Percentiles rank a stretch among this genome's conserved stretches.
Evolutionary conservation across 768 basidiomycete species (phyloP).

Genomic region (Hydnum rufescens): DNA sequence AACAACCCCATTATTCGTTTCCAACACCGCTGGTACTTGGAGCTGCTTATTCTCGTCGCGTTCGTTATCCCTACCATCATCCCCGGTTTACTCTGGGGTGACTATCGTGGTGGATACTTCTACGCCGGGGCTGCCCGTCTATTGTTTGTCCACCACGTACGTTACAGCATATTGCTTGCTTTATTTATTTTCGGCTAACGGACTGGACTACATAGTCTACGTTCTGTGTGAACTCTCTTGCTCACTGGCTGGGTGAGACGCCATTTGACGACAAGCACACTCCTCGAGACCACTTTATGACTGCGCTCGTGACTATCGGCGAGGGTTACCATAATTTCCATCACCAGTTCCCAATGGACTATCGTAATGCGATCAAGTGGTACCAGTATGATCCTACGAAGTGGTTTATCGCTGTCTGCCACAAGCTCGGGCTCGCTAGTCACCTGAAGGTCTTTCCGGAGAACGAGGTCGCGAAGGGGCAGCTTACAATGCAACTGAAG

Average conservation of each 20-base stretch:
- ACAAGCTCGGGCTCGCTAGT: conserved; percentile 42
- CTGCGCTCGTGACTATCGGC: conserved; percentile 78
- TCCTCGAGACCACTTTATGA: conserved; percentile 77
- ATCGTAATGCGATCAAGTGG: conserved; percentile 89
- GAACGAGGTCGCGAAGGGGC: conserved; percentile 65
- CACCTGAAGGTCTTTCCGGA: conserved; percentile 59
- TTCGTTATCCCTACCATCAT: conserved; percentile 57
- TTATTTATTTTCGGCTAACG: background rate
- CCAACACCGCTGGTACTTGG: conserved; percentile 70
- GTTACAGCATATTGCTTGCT: conserved; percentile 18
- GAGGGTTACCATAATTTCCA: conserved; percentile 99
- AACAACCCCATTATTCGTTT: conserved; percentile 64
- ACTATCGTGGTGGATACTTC: conserved; percentile 68
- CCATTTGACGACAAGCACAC: conserved; percentile 94
- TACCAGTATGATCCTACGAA: conserved; percentile 87
- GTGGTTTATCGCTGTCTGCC: conserved; percentile 62
- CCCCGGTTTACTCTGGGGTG: conserved; percentile 67
- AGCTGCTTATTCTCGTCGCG: conserved; percentile 47
- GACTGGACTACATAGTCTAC: conserved; percentile 50
- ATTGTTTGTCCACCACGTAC: conserved; percentile 75
- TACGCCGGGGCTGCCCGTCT: conserved; percentile 67
- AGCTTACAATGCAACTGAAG: conserved; percentile 88
- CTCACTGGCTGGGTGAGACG: conserved; percentile 85
- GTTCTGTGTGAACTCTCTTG: conserved; percentile 92
- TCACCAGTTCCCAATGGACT: conserved; percentile 94